Evolutionary conservation across 352 stramenopile genomes (phyloP).

Genomic region (Pythium aristosporum): DNA sequence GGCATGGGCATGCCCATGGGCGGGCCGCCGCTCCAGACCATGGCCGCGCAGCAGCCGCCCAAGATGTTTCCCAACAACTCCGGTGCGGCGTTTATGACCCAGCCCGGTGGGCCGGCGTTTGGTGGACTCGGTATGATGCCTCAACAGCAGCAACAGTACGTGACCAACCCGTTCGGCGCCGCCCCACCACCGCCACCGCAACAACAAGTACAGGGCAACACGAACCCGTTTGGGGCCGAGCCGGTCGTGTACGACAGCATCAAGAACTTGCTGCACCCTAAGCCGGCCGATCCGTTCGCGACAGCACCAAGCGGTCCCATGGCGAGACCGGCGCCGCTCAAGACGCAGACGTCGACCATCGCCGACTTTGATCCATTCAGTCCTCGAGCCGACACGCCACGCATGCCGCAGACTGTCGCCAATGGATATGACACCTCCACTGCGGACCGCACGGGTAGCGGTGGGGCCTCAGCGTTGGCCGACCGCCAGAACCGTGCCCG

Average conservation of each 20-base stretch:
- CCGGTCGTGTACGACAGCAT: conserved; percentile 62
- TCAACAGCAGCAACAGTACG: conserved; percentile 25
- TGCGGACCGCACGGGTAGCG: conserved; percentile 22
- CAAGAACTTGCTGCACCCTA: conserved; percentile 52
- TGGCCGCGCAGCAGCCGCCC: conserved; percentile 16
- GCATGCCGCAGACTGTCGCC: conserved; percentile 37
- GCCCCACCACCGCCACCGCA: not conserved
- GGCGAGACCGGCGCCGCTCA: conserved; percentile 22
- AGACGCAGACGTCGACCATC: conserved; percentile 45
- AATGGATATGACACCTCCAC: conserved; percentile 9
- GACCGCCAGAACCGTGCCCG: conserved; percentile 51
- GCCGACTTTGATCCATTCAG: conserved; percentile 78
- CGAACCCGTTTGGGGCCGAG: conserved; percentile 44
- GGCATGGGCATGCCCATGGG: conserved; percentile 19
- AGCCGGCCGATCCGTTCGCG: conserved; percentile 47
- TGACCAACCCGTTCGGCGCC: not conserved
- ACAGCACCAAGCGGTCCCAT: conserved; percentile 14
- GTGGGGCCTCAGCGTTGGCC: conserved; percentile 26
- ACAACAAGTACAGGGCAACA: conserved; percentile 7
- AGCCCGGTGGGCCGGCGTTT: conserved; percentile 46
- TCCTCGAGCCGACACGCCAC: conserved; percentile 50
- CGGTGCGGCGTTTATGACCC: conserved; percentile 68
- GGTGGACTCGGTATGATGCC: conserved; percentile 33
- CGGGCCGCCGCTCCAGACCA: conserved; percentile 27
- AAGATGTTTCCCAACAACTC: conserved; percentile 24